Percentiles rank a stretch among this genome's conserved stretches.
phyloP scores from a whole-genome alignment of 441 rosid genomes.

The Erodium texanum region DNA sequence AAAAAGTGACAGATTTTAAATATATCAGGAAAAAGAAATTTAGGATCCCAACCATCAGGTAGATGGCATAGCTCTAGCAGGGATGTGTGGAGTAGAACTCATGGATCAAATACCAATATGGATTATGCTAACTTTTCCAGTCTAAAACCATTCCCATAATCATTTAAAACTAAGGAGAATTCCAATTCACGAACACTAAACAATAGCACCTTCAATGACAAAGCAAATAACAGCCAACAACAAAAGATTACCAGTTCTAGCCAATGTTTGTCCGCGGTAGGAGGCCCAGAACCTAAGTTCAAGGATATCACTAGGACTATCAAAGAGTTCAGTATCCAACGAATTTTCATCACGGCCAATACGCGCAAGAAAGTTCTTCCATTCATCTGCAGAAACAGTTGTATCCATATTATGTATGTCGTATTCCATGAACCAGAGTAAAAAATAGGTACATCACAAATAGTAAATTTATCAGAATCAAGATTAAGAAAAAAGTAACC shows the following conservation, averaged over 20 bases:
- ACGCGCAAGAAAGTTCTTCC: conserved; percentile 95
- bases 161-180: not conserved
- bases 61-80: not conserved
- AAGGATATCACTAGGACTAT: conserved; percentile 62
- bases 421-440: not conserved
- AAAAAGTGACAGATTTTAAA: not conserved
- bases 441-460: not conserved
- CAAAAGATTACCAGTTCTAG: conserved; percentile 66
- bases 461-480: no score
- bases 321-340: conserved; percentile 57
- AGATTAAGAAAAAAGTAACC: no score
- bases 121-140: not conserved
- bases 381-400: conserved; percentile 58
- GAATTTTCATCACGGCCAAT: conserved; percentile 93
- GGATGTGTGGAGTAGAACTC: not conserved
- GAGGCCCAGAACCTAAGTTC: conserved; percentile 99
- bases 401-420: not conserved
- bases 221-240: not conserved
- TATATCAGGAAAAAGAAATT: not conserved
- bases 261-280: conserved; percentile 91
- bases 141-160: not conserved
- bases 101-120: not conserved
- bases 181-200: not conserved
- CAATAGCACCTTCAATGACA: not conserved
- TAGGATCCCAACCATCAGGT: not conserved